These are phyloP conservation scores for Cordyceps tenuipes DNA, from an alignment of 2,329 filamentous ascomycete species.

Conservation along the genomic window DNA sequence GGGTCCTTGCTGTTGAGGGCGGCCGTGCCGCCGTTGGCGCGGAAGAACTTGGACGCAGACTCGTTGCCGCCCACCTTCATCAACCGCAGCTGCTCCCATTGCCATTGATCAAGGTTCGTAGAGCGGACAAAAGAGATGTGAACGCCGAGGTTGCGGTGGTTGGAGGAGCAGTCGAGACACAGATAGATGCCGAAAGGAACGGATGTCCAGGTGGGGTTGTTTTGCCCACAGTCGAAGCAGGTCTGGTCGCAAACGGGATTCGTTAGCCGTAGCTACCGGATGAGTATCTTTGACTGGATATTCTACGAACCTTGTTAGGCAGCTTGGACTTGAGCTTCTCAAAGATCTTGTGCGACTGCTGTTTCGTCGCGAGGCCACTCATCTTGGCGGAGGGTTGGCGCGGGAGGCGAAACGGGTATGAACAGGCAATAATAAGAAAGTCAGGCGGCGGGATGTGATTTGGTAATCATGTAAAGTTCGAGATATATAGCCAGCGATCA, in stretches of 20 bases:
- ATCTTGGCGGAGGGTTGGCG: constrained; percentile 37
- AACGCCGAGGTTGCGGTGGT: constrained; percentile 94
- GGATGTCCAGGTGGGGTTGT: constrained; percentile 97
- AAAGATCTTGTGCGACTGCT: constrained; percentile 94
- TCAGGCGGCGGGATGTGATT: not conserved
- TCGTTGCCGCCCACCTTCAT: constrained; percentile 99
- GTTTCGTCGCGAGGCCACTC: constrained; percentile 72
- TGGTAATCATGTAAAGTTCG: not conserved
- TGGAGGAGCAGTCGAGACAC: constrained; percentile 93
- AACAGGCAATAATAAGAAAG: not conserved
- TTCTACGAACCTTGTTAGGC: constrained; percentile 73
- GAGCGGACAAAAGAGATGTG: constrained; percentile 99
- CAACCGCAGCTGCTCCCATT: constrained; percentile 94
- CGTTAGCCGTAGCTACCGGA: not conserved
- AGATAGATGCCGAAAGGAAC: constrained; percentile 96
- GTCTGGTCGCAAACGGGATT: constrained; percentile 45
- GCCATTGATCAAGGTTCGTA: constrained; percentile 97
- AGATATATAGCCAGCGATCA: not conserved
- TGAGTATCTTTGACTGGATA: not conserved
- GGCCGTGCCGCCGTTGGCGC: constrained; percentile 88
- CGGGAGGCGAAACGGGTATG: constrained; percentile 1
- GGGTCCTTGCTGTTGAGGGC: constrained; percentile 92
- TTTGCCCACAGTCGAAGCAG: constrained; percentile 96
- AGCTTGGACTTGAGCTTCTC: constrained; percentile 92
- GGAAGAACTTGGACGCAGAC: constrained; percentile 96